These are phyloP conservation scores for Tuber borchii DNA, from an alignment of 495 filamentous ascomycete genomes.

Conservation along the genomic window DNA sequence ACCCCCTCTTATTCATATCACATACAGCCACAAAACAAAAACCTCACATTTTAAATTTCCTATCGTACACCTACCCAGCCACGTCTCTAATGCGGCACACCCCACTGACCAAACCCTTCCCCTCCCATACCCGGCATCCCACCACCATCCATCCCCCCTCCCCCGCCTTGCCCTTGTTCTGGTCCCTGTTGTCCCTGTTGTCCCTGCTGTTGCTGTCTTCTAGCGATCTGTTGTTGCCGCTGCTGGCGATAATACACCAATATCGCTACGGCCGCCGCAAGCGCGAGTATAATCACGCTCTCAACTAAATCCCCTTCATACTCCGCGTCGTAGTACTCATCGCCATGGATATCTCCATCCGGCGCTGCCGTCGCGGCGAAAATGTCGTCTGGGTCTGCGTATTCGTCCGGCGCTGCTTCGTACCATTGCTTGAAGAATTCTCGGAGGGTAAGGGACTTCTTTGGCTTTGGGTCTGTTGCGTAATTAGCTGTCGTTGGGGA, in stretches of 20 bases:
- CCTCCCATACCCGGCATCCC: conserved; percentile 15
- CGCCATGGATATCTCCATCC: conserved; percentile 36
- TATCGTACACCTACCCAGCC: neutral
- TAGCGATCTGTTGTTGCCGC: conserved; percentile 53
- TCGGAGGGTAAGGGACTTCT: conserved; percentile 30
- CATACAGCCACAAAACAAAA: conserved; percentile 9
- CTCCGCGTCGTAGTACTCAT: conserved; percentile 56
- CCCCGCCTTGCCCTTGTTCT: neutral
- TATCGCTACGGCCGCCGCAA: conserved; percentile 67
- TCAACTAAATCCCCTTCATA: conserved; percentile 75
- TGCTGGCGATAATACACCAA: conserved; percentile 80
- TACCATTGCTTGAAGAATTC: conserved; percentile 41
- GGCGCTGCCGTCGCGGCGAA: conserved; percentile 48
- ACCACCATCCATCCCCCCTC: conserved; percentile 8
- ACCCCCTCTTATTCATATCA: neutral
- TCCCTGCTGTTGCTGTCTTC: conserved; percentile 19
- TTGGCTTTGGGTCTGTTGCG: conserved; percentile 29
- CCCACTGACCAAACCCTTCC: conserved; percentile 29
- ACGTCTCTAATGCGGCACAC: conserved; percentile 33
- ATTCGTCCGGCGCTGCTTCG: conserved; percentile 35
- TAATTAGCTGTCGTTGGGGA: neutral
- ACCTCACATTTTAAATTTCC: neutral
- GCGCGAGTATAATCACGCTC: conserved; percentile 70
- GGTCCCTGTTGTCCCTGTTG: conserved; percentile 4
- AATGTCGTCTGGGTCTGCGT: conserved; percentile 40